Conservation (phyloP, 192 early-diverging fungal genomes). For the Backusella sp. region DNA sequence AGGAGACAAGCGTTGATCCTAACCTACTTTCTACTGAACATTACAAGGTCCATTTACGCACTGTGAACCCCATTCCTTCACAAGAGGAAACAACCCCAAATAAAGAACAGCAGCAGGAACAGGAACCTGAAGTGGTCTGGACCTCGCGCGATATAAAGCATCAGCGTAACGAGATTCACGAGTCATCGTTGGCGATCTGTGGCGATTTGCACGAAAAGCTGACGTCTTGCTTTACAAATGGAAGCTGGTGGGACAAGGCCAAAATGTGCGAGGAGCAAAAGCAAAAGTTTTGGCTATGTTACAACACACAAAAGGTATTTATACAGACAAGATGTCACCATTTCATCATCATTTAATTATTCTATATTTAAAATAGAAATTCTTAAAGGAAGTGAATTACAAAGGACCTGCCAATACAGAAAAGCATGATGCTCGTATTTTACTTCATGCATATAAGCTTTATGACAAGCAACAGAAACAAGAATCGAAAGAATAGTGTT, state of each 20-base stretch:
- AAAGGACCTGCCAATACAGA: conserved; percentile 24
- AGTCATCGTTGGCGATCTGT: conserved; percentile 30
- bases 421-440: conserved; percentile 11
- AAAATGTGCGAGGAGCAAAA: conserved; percentile 42
- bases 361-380: conserved; percentile 9
- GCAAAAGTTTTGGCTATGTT: conserved; percentile 38
- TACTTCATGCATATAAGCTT: conserved; percentile 4
- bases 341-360: too few relatives aligned
- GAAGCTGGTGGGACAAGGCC: conserved; percentile 43
- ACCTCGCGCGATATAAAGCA: conserved; percentile 24
- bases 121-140: conserved; percentile 15
- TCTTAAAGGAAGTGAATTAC: conserved; percentile 23
- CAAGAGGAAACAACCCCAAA: background rate
- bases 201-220: conserved; percentile 34
- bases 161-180: conserved; percentile 35
- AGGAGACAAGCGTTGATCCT: background rate
- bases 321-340: too few relatives aligned
- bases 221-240: conserved; percentile 33
- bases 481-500: background rate
- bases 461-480: background rate
- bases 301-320: conserved; percentile 33
- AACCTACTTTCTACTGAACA: conserved; percentile 4
- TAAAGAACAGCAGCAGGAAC: background rate
- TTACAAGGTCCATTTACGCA: conserved; percentile 20
- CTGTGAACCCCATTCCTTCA: conserved; percentile 20